Percentiles rank a stretch among this genome's conserved stretches.
These are phyloP conservation scores for Suhomyces anneliseae DNA, from an alignment of 1,139 yeast genomes.

Conservation along the genomic window DNA sequence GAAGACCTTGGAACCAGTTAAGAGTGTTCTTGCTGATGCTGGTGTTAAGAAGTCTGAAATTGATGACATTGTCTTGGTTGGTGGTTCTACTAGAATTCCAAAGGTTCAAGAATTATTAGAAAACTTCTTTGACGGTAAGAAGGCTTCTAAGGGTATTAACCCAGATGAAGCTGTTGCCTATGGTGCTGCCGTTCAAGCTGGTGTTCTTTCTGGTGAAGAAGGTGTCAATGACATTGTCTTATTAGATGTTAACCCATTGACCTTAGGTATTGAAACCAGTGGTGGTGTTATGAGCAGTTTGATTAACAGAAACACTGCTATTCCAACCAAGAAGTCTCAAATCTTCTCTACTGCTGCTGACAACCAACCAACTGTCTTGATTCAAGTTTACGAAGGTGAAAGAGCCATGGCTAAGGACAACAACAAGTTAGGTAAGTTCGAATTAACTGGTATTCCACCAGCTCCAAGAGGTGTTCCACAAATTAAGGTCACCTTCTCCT, in stretches of 20 bases:
- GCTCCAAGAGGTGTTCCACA: constrained; percentile 53
- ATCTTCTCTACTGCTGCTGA: constrained; percentile 50
- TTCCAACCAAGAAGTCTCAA: constrained; percentile 50
- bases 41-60: constrained; percentile 79
- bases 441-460: constrained; percentile 50
- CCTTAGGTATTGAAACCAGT: constrained; percentile 51
- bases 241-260: constrained; percentile 50
- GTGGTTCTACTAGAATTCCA: constrained; percentile 98
- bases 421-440: constrained; percentile 47
- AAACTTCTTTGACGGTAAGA: constrained; percentile 85
- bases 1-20: constrained; percentile 90
- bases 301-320: constrained; percentile 49
- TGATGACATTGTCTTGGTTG: constrained; percentile 91
- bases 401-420: constrained; percentile 49
- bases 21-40: constrained; percentile 87
- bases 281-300: constrained; percentile 52
- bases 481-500: constrained; percentile 48
- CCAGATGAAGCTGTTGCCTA: constrained; percentile 74
- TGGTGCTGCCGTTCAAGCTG: constrained; percentile 77
- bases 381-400: constrained; percentile 51
- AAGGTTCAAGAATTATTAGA: constrained; percentile 91
- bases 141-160: constrained; percentile 93
- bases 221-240: constrained; percentile 50
- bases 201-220: constrained; percentile 80
- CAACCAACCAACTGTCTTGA: constrained; percentile 49